Base-by-base conservation (phyloP, 441 rosid species). In the Croton setiger region DNA sequence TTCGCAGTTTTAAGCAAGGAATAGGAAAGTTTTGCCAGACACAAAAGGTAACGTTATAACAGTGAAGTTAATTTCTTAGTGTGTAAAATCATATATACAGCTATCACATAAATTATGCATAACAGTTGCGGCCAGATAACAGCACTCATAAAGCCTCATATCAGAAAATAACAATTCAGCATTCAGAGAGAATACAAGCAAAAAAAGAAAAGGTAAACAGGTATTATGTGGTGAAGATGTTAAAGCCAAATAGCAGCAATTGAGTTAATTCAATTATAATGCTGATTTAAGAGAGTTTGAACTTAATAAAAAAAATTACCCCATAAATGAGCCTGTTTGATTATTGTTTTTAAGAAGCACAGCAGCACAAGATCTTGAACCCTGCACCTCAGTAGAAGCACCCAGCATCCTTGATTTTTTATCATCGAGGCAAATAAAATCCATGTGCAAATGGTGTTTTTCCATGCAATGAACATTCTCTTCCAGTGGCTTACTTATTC, bases 381-480 rank as follows among this genome's bases (percentile, higher is more conserved):
- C 72, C 77, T 76, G 86, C 41, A 56, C 76, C 76, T 78, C 69
- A 13, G 74, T 56, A 69, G 82, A 75, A 68, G 80, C 39, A 64
- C 70, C 71, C n/a, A 65, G 72, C 14, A 57, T 66, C 74, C 70
- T 78, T 21, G 72, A 72, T 53, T 76, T 74, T 60, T 68, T 62
- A 76, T 75, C 76, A 66, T 83, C 83, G 68, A 90, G 84, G 85
- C 79, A 87, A 83, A 85, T 37, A 62, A 78, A 83, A 69, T 84
- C 78, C 91, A 87, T 72, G 14, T 73, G 86, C 63, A 56, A 75
- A 36, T 75, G 82, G 79, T 87, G 81, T 67, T 79, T 87, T 77
- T 92, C 93, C 85, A 66, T 73, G 70, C 89, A 86, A 75, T 87
- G 81, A 53, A 76, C 72, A 65, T 73, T 76, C 62, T 91, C 98